Evolutionary conservation across 495 filamentous ascomycete species (phyloP).

Genomic region (Diplogelasinospora grovesii): DNA sequence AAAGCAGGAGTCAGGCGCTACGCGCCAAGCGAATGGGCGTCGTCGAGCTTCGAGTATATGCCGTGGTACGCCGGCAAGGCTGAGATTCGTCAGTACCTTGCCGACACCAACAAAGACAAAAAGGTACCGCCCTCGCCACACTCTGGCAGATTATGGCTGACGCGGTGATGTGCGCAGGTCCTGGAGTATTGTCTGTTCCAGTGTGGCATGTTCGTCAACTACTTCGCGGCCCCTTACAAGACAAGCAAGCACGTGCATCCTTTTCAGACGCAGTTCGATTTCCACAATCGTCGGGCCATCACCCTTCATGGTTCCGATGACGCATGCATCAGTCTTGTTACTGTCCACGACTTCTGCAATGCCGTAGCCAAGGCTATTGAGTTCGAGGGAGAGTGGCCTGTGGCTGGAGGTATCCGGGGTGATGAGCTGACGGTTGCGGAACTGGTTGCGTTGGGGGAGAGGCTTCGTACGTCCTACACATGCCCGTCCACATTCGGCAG

Average conservation of each 20-base stretch:
- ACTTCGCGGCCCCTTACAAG: conserved; percentile 44
- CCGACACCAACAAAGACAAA: conserved; percentile 43
- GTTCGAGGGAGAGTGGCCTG: conserved; percentile 50
- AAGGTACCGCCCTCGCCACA: conserved; percentile 19
- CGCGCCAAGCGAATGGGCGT: conserved; percentile 41
- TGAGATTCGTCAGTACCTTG: conserved; percentile 41
- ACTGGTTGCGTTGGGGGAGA: conserved; percentile 41
- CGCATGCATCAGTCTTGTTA: conserved; percentile 37
- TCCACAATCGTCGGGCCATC: conserved; percentile 43
- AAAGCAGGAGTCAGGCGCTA: conserved; percentile 49
- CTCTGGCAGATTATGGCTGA: conserved; percentile 13
- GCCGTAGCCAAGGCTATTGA: conserved; percentile 48
- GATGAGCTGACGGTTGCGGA: conserved; percentile 34
- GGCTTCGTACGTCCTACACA: conserved; percentile 45
- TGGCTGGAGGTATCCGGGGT: conserved; percentile 47
- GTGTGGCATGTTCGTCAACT: conserved; percentile 49
- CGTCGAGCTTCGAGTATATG: conserved; percentile 25
- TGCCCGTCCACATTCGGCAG: neutral
- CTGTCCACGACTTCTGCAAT: conserved; percentile 39
- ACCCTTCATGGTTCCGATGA: conserved; percentile 43
- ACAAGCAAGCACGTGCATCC: conserved; percentile 42
- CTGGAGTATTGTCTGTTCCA: conserved; percentile 48
- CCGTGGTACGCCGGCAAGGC: conserved; percentile 47
- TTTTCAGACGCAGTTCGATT: conserved; percentile 36
- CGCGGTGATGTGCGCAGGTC: neutral